Base-by-base conservation (phyloP, 202 grass and related monocot species). In the Hordeum pubiflorum region DNA sequence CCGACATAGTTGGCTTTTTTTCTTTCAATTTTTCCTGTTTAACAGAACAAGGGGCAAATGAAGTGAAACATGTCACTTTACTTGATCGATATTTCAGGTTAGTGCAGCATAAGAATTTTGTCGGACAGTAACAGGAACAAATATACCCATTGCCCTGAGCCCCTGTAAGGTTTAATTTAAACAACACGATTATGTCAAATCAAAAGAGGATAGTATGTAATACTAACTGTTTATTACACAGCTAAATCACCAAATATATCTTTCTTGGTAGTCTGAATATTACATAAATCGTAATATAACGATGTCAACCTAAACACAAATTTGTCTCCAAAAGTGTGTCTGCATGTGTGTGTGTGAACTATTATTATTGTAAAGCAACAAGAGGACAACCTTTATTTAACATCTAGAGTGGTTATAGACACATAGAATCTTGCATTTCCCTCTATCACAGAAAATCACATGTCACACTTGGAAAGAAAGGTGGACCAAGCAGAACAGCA, bases 21-120 rank as follows among this genome's bases (percentile, higher is more conserved):
- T 99, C 96, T 87, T 99, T 99, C 70, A 99, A 29, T 72, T 99
- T 99, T 85, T 99, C 96, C 96, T 93, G 80, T 84, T 84, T 46
- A 83, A 79, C 14, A 83, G 10, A 64, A 83, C 40, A 58, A 56
- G 61, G 23, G 23, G 61, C 2, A 86, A 26, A 36, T 2, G 0
- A 1, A 33, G 59, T 58, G 4, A 46, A 79, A 43, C 12, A 62
- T 61, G 33, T 32, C 48, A 46, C 9, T 52, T 83, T 75, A 58
- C n/a, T 62, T 62, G 31, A 69, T 38, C 9, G 0, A 5, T 12
- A 69, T 31, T 74, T 56, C 13, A 63, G 46, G 43, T 61, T 21
- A 60, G 3, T 58, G 56, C 60, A 32, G 36, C 17, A 74, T 54
- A 63, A 23, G 43, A 59, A 44, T 9, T 56, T 24, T 43, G 3